phyloP scores from a whole-genome alignment of 257 asterid species.

The Echites panduratus region DNA sequence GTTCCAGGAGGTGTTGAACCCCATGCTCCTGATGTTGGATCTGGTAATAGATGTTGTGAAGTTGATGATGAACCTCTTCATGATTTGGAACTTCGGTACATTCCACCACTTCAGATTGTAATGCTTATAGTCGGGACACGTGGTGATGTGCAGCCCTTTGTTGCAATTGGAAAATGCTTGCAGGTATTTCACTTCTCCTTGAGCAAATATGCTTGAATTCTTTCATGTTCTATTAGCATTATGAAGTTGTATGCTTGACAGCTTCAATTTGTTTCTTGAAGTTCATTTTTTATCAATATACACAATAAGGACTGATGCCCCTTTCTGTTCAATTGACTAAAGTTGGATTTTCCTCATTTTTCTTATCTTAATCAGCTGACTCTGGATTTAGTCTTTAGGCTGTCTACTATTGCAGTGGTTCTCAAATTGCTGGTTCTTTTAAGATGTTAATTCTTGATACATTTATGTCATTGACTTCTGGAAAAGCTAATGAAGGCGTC shows the following conservation, averaged over 20 bases:
- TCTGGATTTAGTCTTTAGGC: background rate
- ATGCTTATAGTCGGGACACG: constrained; percentile 97
- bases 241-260: background rate
- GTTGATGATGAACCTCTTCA: constrained; percentile 59
- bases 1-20: constrained; percentile 71
- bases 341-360: background rate
- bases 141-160: constrained; percentile 97
- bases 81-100: constrained; percentile 53
- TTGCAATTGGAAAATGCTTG: constrained; percentile 79
- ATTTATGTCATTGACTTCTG: background rate
- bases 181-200: constrained; percentile 41
- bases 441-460: background rate
- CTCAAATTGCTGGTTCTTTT: background rate
- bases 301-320: background rate
- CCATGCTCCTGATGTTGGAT: constrained; percentile 33
- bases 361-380: background rate
- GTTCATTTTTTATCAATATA: background rate
- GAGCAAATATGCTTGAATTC: background rate
- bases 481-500: background rate
- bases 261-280: background rate
- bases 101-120: constrained; percentile 81
- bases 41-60: constrained; percentile 33
- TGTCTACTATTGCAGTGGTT: background rate
- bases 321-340: background rate
- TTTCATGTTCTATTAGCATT: background rate